Percentiles rank a stretch among this genome's conserved stretches.
phyloP scores from a whole-genome alignment of 805 yeast species.

The Ogataea thermomethanolica region DNA sequence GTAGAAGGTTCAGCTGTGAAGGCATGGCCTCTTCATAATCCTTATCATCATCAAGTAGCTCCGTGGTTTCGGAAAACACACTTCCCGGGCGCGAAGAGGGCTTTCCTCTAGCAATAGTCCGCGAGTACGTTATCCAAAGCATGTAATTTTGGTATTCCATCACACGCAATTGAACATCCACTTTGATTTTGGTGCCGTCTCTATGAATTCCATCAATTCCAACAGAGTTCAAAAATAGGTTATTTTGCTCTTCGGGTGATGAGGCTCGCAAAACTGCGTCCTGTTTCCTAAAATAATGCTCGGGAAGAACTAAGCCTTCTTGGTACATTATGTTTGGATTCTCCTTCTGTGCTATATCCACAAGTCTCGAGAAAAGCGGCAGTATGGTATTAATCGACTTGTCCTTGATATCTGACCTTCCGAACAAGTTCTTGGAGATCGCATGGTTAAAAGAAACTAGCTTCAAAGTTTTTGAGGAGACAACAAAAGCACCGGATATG shows the following conservation, averaged over 20 bases:
- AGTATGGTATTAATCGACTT: slow-evolving; percentile 53
- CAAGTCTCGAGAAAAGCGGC: slow-evolving; percentile 55
- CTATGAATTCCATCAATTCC: slow-evolving; percentile 69
- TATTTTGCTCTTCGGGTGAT: slow-evolving; percentile 41
- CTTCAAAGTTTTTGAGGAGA: slow-evolving; percentile 47
- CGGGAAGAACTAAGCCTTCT: slow-evolving; percentile 83
- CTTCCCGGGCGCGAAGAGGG: slow-evolving; percentile 1
- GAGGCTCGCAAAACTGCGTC: slow-evolving; percentile 39
- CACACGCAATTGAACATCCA: slow-evolving; percentile 81
- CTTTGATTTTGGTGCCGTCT: slow-evolving; percentile 60
- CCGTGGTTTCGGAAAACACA: neutral
- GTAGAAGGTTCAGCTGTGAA: slow-evolving; percentile 51
- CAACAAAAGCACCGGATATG: slow-evolving; percentile 79
- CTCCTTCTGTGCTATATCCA: slow-evolving; percentile 40
- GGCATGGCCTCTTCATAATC: slow-evolving; percentile 33
- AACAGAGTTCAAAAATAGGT: slow-evolving; percentile 52
- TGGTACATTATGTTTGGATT: slow-evolving; percentile 37
- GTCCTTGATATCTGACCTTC: slow-evolving; percentile 50
- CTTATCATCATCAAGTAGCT: slow-evolving; percentile 3
- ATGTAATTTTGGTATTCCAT: slow-evolving; percentile 55
- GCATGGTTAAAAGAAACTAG: slow-evolving; percentile 77
- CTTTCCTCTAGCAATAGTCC: slow-evolving; percentile 29
- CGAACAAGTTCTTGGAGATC: slow-evolving; percentile 74
- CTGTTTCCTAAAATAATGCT: slow-evolving; percentile 79
- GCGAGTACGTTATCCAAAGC: slow-evolving; percentile 84